A percentile compares a stretch with the other conserved stretches of the same genome.
Conservation (phyloP, 1,139 yeast genomes). For the Magnusiomyces starmeri region DNA sequence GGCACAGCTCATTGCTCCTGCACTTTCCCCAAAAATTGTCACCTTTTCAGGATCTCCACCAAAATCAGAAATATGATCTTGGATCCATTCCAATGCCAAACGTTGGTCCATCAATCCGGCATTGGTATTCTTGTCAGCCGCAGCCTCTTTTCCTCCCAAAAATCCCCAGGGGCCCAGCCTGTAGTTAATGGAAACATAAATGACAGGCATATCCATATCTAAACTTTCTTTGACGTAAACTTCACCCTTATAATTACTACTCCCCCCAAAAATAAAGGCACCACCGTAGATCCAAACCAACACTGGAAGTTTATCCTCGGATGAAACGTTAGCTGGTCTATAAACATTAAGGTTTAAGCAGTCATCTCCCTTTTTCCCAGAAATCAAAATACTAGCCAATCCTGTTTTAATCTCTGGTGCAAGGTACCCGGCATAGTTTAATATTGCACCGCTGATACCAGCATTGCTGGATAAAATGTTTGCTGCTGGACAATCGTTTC, state of each 20-base stretch:
- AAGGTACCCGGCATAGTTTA: not conserved
- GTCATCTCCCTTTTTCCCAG: constrained; percentile 20
- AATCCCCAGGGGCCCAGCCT: constrained; percentile 31
- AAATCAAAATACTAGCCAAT: not conserved
- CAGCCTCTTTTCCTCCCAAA: constrained; percentile 22
- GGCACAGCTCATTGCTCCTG: constrained; percentile 31
- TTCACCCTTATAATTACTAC: constrained; percentile 16
- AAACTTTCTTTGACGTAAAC: constrained; percentile 21
- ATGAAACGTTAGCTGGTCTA: constrained; percentile 17
- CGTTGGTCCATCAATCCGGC: constrained; percentile 31
- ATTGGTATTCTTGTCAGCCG: constrained; percentile 18
- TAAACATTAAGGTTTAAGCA: constrained; percentile 22
- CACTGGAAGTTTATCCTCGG: constrained; percentile 28
- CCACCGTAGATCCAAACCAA: constrained; percentile 37
- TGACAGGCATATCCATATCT: constrained; percentile 19
- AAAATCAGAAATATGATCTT: constrained; percentile 28
- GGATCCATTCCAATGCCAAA: constrained; percentile 31
- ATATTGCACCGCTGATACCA: not conserved
- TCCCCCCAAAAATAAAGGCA: constrained; percentile 27
- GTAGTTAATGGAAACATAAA: constrained; percentile 25
- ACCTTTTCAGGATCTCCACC: constrained; percentile 33
- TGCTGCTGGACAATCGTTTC: constrained; percentile 7
- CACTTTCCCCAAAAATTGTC: constrained; percentile 32
- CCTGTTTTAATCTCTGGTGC: not conserved
- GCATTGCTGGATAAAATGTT: not conserved